phyloP scores from a whole-genome alignment of 2,329 filamentous ascomycete species.

The Trichoderma aggressivum region DNA sequence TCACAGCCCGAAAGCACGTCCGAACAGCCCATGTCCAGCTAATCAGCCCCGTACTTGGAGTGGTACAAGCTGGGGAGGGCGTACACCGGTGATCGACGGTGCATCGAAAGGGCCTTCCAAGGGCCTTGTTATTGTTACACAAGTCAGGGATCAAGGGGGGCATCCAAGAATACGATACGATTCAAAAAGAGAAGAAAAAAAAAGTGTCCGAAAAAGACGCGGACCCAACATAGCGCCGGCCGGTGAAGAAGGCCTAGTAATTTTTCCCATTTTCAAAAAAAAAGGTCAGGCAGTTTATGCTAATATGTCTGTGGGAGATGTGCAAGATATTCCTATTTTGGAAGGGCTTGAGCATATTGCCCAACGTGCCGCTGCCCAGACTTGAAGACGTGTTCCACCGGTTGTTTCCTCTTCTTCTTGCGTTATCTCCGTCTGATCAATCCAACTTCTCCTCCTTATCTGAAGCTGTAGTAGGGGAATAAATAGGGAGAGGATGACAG shows the following conservation, averaged over 20 bases:
- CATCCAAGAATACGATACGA: not conserved
- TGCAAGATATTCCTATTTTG: not conserved
- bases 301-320: not conserved
- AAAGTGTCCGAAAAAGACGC: conserved; percentile 1
- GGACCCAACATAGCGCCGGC: not conserved
- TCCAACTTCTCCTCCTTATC: not conserved
- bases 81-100: not conserved
- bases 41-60: not conserved
- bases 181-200: too few relatives aligned
- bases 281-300: not conserved
- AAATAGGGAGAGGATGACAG: not conserved
- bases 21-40: not conserved
- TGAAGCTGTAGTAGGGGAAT: not conserved
- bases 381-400: not conserved
- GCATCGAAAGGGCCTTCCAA: not conserved
- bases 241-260: conserved; percentile 13
- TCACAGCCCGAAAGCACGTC: not conserved
- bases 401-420: not conserved
- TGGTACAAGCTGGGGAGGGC: not conserved
- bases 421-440: not conserved
- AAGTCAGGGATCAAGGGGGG: not conserved
- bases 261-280: not conserved
- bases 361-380: not conserved
- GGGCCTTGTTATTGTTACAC: not conserved
- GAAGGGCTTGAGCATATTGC: not conserved